Evolutionary conservation across 2,329 filamentous ascomycete species (phyloP).

Genomic region (Talaromyces albobiverticillius): DNA sequence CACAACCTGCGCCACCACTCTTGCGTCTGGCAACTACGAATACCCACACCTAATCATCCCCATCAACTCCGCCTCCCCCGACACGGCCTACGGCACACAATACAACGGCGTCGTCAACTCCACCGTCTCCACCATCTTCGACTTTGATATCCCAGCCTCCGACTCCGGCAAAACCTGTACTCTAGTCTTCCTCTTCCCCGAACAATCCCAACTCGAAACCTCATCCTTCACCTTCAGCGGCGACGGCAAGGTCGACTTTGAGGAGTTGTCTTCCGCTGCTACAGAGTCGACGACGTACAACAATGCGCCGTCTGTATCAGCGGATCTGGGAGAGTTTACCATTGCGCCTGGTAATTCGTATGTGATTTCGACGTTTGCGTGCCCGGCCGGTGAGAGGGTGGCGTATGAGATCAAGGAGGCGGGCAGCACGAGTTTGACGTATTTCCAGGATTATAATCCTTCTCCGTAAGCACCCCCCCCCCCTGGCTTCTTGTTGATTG

Average conservation of each 20-base stretch:
- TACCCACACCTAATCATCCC: constrained; percentile 64
- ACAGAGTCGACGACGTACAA: constrained; percentile 52
- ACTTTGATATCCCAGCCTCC: constrained; percentile 62
- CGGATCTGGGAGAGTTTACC: constrained; percentile 45
- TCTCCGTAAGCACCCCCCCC: constrained; percentile 37
- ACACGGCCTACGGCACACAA: constrained; percentile 52
- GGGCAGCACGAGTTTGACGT: constrained; percentile 54
- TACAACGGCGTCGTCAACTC: constrained; percentile 56
- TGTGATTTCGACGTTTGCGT: constrained; percentile 53
- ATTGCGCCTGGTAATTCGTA: constrained; percentile 56
- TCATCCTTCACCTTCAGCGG: constrained; percentile 57
- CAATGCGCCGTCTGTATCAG: constrained; percentile 49
- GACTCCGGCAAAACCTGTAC: constrained; percentile 61
- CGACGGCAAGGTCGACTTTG: constrained; percentile 54
- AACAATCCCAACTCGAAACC: constrained; percentile 56
- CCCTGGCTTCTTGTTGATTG: constrained; percentile 12
- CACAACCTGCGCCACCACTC: constrained; percentile 43
- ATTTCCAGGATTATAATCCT: constrained; percentile 64
- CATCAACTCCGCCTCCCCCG: constrained; percentile 54
- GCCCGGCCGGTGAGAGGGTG: constrained; percentile 54
- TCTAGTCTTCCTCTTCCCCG: constrained; percentile 64
- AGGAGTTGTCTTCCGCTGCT: constrained; percentile 47
- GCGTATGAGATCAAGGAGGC: constrained; percentile 52
- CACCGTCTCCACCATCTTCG: constrained; percentile 60
- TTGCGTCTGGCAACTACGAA: constrained; percentile 47